Evolutionary conservation across 2,329 filamentous ascomycete species (phyloP), one percentile per base, ranked within the genome.

Genomic region (Calonectria hawksworthii): DNA sequence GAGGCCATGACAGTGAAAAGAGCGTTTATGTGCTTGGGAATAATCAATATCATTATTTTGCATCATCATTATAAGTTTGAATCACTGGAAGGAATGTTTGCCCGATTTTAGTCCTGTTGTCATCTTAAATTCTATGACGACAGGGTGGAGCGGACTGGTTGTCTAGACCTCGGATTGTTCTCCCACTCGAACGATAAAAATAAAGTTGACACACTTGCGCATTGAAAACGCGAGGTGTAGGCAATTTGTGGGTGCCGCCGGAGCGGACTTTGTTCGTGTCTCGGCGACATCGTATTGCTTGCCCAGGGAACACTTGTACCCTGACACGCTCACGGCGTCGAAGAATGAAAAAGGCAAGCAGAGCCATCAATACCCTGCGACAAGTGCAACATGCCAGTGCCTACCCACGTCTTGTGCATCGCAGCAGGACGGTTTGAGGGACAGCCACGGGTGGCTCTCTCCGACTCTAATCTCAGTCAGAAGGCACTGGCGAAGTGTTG

Each of bases 141-240:
- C 90, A 91, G 91, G 91, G 91, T 92, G 91, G 91, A 92, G 88
- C 86, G 89, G 90, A 91, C 90, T 83, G 91, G 91, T 90, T 92
- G 91, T 92, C 91, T 92, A 92, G 90, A 90, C 91, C 90, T 84
- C 88, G 84, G 86, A 82, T 92, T 89, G 81, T 88, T 92, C 89
- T 92, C 89, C 90, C 91, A 92, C 90, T 84, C 89, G 90, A 92
- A 87, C 86, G 86, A 87, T 81, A 88, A 86, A 63, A 84, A 85
- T 75, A 82, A 90, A 90, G 88, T 90, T 91, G 86, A 91, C 90
- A 89, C 87, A 85, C 87, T 84, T 86, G 89, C 88, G 89, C 88
- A 92, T 87, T 85, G 87, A 88, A 86, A 85, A 87, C 88, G 89
- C 87, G 85, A 89, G 87, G 90, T 90, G 90, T 88, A 91, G 90